Evolutionary conservation across 1,139 yeast genomes (phyloP), one percentile per base, ranked within the genome.

Genomic region (Saccharomyces hybrid): DNA sequence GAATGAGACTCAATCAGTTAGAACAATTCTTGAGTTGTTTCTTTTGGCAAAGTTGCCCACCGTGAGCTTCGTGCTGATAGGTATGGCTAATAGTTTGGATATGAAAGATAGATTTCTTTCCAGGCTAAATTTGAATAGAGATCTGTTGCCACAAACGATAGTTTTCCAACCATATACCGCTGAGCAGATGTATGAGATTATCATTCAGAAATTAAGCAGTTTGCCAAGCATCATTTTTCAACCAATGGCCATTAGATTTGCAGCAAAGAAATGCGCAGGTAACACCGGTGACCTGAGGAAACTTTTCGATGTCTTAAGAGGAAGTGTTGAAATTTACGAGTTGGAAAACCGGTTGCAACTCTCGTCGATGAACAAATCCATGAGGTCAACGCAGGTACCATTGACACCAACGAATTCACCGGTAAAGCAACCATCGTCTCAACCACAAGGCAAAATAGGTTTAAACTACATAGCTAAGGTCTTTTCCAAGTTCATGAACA

Each of bases 81-180:
- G 99, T 3, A 88, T 95, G 57, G 95, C 99, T 49, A 93, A 93
- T 67, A 90, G 98, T 5, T 77, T 93, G 60, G 97, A 91, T 68
- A 78, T 93, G 70, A 88, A 96, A 2, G 96, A 89, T 67, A 79
- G 95, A 67, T 83, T 93, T 61, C 73, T 91, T 53, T 96, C 97
- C 5, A 78, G 95, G 54, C 77, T 93, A 59, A 83, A 84, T 60
- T 77, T 87, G 51, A 62, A 63, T 54, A 84, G 84, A 63, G 83
- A 86, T 26, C 70, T 89, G 49, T 75, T 79, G 55, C 97, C 97
- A 0, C 74, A 82, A 57, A 73, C 88, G 1, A 66, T 93, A n/a
- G 82, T 82, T 53, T 93, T 93, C 67, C 73, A 84, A 59, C 98
- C 99, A 0, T 93, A 93, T 70, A 75, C 86, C 1, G 80, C 90